A percentile compares a stretch with the other conserved stretches of the same genome.
phyloP scores from a whole-genome alignment of 164 flowering plant genomes.

The Annona squamosa region DNA sequence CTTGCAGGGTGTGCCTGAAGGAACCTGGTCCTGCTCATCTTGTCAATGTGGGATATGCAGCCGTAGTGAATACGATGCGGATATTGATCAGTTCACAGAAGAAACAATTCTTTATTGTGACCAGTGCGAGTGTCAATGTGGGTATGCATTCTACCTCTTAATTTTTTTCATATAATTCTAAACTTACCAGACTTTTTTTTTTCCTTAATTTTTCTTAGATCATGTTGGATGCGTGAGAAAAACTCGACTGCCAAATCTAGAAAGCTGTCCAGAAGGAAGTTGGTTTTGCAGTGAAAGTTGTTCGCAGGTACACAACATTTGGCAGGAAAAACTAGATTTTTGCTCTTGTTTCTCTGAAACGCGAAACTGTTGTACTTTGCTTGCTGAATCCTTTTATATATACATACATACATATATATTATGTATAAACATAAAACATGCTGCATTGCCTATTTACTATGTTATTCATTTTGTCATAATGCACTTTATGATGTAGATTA shows the following conservation, averaged over 20 bases:
- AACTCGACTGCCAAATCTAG: conserved; percentile 15
- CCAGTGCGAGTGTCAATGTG: conserved; percentile 77
- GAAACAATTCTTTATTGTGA: conserved; percentile 34
- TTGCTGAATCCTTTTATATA: background rate
- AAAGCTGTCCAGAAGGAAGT: conserved; percentile 20
- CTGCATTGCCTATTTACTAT: no score
- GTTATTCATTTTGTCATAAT: no score
- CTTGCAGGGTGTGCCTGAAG: conserved; percentile 62
- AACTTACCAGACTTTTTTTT: background rate
- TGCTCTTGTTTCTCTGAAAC: background rate
- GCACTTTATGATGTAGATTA: no score
- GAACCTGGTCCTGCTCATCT: conserved; percentile 85
- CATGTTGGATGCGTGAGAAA: conserved; percentile 52
- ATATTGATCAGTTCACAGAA: conserved; percentile 16
- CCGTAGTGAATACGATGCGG: conserved; percentile 19
- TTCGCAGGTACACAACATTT: conserved; percentile 49
- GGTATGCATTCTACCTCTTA: conserved; percentile 15
- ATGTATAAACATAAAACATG: no score
- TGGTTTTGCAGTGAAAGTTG: conserved; percentile 77
- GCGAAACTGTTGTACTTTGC: conserved; percentile 8
- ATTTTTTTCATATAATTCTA: background rate
- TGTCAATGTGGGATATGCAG: conserved; percentile 74
- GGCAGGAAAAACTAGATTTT: background rate
- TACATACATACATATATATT: no score
- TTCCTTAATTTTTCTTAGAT: conserved; percentile 38